Conservation (phyloP, 768 basidiomycete species). For the Amanita subjunquillea region DNA sequence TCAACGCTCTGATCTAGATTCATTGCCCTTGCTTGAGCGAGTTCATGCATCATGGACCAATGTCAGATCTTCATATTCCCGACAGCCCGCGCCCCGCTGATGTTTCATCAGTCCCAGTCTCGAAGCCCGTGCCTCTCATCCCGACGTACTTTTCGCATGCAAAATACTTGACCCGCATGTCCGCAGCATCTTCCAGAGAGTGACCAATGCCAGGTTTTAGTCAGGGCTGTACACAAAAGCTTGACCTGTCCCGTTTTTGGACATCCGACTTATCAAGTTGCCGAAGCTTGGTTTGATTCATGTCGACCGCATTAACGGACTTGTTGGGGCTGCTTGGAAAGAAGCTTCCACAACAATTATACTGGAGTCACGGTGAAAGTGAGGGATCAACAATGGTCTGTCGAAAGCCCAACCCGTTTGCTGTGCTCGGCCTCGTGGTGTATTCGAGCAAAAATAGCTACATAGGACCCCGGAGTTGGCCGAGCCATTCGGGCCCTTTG, state of each 20-base stretch:
- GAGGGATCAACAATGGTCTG: neutral
- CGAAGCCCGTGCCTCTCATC: neutral
- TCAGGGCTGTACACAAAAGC: neutral
- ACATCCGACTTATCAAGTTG: neutral
- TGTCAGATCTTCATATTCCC: neutral
- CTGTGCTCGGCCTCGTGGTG: neutral
- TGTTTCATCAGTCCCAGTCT: neutral
- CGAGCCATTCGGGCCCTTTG: neutral
- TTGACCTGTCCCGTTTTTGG: neutral
- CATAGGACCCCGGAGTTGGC: neutral
- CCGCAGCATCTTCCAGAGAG: neutral
- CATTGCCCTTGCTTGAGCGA: neutral
- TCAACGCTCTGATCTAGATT: conserved; percentile 3
- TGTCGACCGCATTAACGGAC: neutral
- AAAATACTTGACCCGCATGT: neutral
- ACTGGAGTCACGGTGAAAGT: neutral
- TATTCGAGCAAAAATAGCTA: neutral
- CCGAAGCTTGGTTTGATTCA: neutral
- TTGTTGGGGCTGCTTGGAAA: neutral
- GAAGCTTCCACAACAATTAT: neutral
- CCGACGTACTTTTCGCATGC: neutral
- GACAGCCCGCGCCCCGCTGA: neutral
- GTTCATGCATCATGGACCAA: neutral
- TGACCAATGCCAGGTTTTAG: neutral
- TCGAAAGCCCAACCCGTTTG: neutral